Evolutionary conservation across 2,329 filamentous ascomycete species (phyloP).

Genomic region (Cladophialophora psammophila): DNA sequence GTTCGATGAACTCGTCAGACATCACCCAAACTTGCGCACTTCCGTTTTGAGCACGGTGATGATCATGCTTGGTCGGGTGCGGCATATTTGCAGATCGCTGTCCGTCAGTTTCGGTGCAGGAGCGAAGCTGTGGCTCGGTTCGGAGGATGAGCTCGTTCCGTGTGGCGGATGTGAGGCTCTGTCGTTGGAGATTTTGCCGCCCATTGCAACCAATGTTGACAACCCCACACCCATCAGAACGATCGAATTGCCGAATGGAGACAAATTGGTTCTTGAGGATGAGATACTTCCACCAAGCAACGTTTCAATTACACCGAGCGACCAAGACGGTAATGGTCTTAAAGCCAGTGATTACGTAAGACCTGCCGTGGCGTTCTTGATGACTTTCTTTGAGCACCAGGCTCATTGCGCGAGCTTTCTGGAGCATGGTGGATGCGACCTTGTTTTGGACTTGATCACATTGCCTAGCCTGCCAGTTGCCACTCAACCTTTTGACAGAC

Average conservation of each 20-base stretch:
- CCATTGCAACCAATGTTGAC: conserved; percentile 16
- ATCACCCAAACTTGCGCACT: conserved; percentile 83
- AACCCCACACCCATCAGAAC: conserved; percentile 27
- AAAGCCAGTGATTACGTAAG: conserved; percentile 74
- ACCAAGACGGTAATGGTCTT: conserved; percentile 59
- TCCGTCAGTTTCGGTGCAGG: conserved; percentile 75
- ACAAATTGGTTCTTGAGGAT: conserved; percentile 42
- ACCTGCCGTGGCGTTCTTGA: conserved; percentile 78
- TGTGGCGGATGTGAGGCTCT: conserved; percentile 58
- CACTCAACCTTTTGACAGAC: conserved; percentile 44
- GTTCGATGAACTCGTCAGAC: conserved; percentile 93
- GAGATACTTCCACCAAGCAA: conserved; percentile 28
- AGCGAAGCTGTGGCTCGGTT: conserved; percentile 74
- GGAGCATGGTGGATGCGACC: conserved; percentile 74
- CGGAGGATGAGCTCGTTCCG: conserved; percentile 60
- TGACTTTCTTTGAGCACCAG: conserved; percentile 77
- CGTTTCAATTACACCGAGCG: conserved; percentile 39
- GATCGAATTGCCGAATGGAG: conserved; percentile 47
- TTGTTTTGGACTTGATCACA: conserved; percentile 82
- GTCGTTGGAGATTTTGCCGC: conserved; percentile 35
- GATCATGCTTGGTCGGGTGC: conserved; percentile 85
- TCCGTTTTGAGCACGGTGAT: conserved; percentile 85
- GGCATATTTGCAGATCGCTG: conserved; percentile 74
- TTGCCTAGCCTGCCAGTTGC: conserved; percentile 74
- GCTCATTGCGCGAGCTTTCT: conserved; percentile 77